Evolutionary conservation across 176 grass and related monocot species (phyloP).

Genomic region (Poa pratensis): DNA sequence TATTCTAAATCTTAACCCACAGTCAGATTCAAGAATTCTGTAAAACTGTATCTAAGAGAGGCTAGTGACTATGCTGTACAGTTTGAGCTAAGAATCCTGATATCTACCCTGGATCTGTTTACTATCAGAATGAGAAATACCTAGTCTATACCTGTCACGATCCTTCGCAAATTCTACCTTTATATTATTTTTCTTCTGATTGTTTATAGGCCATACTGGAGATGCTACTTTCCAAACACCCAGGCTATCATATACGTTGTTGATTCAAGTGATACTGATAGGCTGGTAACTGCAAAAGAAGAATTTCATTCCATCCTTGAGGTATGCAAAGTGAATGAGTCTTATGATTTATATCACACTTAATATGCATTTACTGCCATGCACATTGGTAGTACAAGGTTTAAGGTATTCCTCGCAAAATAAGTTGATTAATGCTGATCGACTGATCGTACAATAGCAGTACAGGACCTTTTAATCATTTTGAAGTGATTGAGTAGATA

Average conservation of each 20-base stretch:
- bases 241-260: constrained; percentile 99
- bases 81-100: not conserved
- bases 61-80: not conserved
- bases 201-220: constrained; percentile 84
- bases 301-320: constrained; percentile 99
- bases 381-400: constrained; percentile 9
- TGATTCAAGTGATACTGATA: constrained; percentile 99
- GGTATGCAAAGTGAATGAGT: constrained; percentile 44
- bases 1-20: constrained; percentile 11
- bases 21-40: not conserved
- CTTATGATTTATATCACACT: not conserved
- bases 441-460: constrained; percentile 5
- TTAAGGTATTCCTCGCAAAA: constrained; percentile 10
- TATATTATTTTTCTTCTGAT: constrained; percentile 26
- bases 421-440: constrained; percentile 26
- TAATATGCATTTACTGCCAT: constrained; percentile 21
- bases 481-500: constrained; percentile 6
- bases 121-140: not conserved
- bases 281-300: constrained; percentile 94
- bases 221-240: constrained; percentile 99
- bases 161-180: not conserved
- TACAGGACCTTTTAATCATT: not conserved
- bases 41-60: constrained; percentile 22
- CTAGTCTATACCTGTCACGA: constrained; percentile 9
- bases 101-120: not conserved